Evolutionary conservation across 495 filamentous ascomycete species (phyloP), one percentile per base, ranked within the genome.

Genomic region (Trichoderma gamsii): DNA sequence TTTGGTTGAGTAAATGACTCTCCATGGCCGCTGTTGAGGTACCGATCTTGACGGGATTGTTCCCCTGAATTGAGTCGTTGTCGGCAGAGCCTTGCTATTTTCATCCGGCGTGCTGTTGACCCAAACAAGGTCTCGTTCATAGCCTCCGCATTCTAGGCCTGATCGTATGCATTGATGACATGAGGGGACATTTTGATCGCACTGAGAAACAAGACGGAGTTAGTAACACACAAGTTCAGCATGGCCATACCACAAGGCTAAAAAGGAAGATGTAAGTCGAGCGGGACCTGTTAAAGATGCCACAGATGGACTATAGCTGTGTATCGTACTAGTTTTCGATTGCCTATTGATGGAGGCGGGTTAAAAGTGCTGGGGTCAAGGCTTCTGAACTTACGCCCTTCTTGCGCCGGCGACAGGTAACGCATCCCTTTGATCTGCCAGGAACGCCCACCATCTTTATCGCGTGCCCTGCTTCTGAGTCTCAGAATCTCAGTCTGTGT

Each of bases 341-440:
- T 25, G n/a, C 2, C 1, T 11, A 23, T 16, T 23, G 29, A 15
- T 32, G 13, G 21, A 8, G 59, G 32, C 8, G n/a, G 4, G 32
- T 35, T 23, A 38, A 35, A 38, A 38, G 35, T 38, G 35, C 5
- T 38, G 35, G 23, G 18, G 12, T 7, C 59, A 23, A 35, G 6
- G 23, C 25, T 12, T 21, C 32, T 9, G 7, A 29, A 65, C 63
- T 44, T 65, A 65, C 63, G 15, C 63, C 63, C 29, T 65, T 65
- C 63, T 65, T 65, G 23, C 63, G 63, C 35, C 63, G 29, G 5
- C 63, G 63, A 16, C 63, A 65, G 23, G 63, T 65, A 35, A 41
- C 63, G 63, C 63, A 65, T 9, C 63, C 63, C 63, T 44, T 65
- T 21, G 63, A 65, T 32, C 63, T 43, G 4, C 63, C 63, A 44